Base-by-base conservation (phyloP, 345 rosid genomes). In the Eutrema heterophyllum region DNA sequence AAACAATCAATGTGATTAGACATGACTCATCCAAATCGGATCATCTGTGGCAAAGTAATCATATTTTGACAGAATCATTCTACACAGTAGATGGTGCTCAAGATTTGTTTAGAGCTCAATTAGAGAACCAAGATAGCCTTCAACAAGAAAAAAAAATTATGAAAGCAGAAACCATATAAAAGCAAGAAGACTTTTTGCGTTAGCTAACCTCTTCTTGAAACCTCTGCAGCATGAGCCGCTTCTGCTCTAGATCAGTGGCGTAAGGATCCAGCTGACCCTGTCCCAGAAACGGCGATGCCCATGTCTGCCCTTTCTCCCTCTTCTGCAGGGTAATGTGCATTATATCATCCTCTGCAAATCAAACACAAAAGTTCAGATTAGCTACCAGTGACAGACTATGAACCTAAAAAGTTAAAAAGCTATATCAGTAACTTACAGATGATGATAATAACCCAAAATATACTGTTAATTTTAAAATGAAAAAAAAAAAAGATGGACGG, bases 261-360 rank as follows among this genome's bases (percentile, higher is more conserved):
- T 88, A 81, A 16, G 96, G 84, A 50, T 91, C 97, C 43, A 92
- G 81, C 78, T 81, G 86, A 74, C 96, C 97, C 79, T 87, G 86
- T 7, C 97, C 99, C 29, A 79, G 50, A 62, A 94, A 85, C 0
- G 97, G 97, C 0, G 97, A 94, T 18, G 95, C 66, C 96, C 97
- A 94, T 0, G 97, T 94, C 81, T 89, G 86, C 48, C 97, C 99
- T 75, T 85, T 89, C 68, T 86, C 97, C 87, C 96, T 91, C 83
- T 89, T 91, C 73, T 90, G 91, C 71, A 91, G 76, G 6, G 92
- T 88, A 72, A 91, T 74, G 81, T 91, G 97, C 97, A 94, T 87
- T 45, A 81, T 72, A 73, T 67, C 90, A 80, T 94, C 97, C 89
- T 89, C 97, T 94, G 75, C 77, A 71, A 14, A 75, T 7, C 45